These are phyloP conservation scores for Cyberlindnera mycetangii DNA, from an alignment of 805 yeast species.

Conservation along the genomic window DNA sequence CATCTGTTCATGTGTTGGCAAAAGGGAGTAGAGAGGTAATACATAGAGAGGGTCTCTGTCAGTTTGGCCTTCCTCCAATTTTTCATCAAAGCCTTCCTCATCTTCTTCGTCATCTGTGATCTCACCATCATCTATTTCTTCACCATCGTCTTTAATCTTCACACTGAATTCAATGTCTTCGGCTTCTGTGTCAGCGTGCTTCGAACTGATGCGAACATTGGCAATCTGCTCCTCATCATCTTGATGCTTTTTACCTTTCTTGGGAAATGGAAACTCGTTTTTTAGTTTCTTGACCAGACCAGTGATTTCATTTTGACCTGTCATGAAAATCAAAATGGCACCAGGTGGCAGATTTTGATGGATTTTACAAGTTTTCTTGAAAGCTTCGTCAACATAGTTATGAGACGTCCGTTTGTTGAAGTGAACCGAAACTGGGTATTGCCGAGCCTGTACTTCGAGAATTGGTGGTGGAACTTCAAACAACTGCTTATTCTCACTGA, in stretches of 20 bases:
- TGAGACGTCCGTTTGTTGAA: slow-evolving; percentile 76
- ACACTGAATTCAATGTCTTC: slow-evolving; percentile 84
- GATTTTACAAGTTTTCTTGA: slow-evolving; percentile 78
- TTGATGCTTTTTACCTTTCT: slow-evolving; percentile 26
- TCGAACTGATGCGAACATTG: slow-evolving; percentile 49
- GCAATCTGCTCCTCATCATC: slow-evolving; percentile 33
- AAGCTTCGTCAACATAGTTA: slow-evolving; percentile 85
- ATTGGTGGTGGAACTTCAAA: slow-evolving; percentile 82
- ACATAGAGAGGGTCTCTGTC: slow-evolving; percentile 81
- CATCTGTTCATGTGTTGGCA: slow-evolving; percentile 96
- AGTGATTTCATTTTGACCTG: slow-evolving; percentile 92
- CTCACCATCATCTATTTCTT: slow-evolving; percentile 35
- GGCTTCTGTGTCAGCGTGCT: slow-evolving; percentile 70
- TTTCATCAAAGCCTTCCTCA: slow-evolving; percentile 67
- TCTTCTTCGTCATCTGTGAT: slow-evolving; percentile 38
- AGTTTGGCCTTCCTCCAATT: slow-evolving; percentile 65
- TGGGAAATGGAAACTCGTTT: slow-evolving; percentile 60
- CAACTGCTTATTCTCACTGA: slow-evolving; percentile 72
- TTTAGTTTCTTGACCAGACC: slow-evolving; percentile 68
- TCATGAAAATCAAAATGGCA: slow-evolving; percentile 84
- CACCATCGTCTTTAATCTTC: slow-evolving; percentile 32
- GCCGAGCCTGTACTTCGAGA: slow-evolving; percentile 86
- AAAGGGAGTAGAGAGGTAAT: slow-evolving; percentile 84
- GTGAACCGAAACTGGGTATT: slow-evolving; percentile 89
- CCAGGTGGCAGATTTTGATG: slow-evolving; percentile 89